Conservation (phyloP, 2,329 filamentous ascomycete species). For the Botrytis porri region DNA sequence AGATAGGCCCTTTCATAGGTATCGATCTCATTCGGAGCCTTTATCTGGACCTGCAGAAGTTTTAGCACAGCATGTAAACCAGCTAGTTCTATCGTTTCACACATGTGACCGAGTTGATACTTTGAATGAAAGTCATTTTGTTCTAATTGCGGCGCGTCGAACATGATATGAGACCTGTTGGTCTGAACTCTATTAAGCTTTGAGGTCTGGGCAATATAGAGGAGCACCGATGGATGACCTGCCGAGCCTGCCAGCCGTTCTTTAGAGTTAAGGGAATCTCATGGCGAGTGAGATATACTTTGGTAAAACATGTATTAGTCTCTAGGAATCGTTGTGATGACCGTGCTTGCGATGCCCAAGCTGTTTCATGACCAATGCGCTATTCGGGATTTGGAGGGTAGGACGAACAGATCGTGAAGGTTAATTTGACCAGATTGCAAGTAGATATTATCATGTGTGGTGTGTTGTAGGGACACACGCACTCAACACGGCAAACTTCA, state of each 20-base stretch:
- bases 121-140: neutral
- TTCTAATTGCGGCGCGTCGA: neutral
- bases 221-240: neutral
- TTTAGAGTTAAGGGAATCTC: neutral
- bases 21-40: constrained; percentile 22
- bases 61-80: constrained; percentile 23
- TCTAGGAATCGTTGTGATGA: constrained; percentile 19
- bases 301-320: neutral
- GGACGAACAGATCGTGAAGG: constrained; percentile 10
- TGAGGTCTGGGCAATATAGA: neutral
- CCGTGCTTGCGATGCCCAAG: constrained; percentile 11
- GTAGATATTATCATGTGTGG: neutral
- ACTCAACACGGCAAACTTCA: neutral
- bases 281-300: neutral
- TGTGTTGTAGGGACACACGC: neutral
- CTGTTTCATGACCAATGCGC: constrained; percentile 15
- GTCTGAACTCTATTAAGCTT: neutral
- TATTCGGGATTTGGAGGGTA: constrained; percentile 1
- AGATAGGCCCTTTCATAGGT: neutral
- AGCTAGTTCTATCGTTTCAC: constrained; percentile 23
- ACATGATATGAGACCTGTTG: neutral
- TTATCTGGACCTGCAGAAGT: constrained; percentile 23
- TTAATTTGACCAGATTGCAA: neutral
- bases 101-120: constrained; percentile 21
- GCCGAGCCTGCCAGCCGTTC: neutral